Evolutionary conservation across 75 land plant species (phyloP), one percentile per base, ranked within the genome.

Genomic region (Pinus taeda): DNA sequence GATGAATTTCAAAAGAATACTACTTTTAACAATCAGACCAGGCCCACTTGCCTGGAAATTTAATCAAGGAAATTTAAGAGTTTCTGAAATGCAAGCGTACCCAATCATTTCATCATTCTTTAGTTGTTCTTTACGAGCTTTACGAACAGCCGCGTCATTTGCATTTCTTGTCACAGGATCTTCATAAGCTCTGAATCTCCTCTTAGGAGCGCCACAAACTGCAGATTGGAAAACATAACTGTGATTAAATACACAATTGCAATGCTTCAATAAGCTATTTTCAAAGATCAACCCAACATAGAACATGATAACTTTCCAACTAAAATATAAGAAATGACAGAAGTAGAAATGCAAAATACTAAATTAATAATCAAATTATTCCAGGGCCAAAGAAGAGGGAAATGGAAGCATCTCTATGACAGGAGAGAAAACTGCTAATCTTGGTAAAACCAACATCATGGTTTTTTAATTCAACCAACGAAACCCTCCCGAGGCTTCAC

Each of bases 201-300:
- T 79, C 75, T 96, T 96, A 3, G 98, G 95, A 24, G 99, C 99
- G 30, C 85, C 87, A 86, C 99, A 96, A 29, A 96, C 99, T 96
- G 78, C 78, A 81, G 24, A 20, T n/a, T 11, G 60, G 71, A 75
- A 59, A 3, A 70, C n/a, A 80, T 69, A 36, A 69, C 55, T 30
- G 17, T 39, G 24, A 65, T 69, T 69, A 62, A 24, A 22, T 39
- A 42, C 55, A 49, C 55, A 49, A 42, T 42, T 69, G 9, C 72
- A 42, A 17, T 6, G 37, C 42, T 65, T 65, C 39, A 33, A 33
- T 37, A 15, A 36, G 7, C 18, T 30, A 15, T 33, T 33, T 37
- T 33, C 22, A 14, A 36, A 33, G 15, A 15, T 29, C 33, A 14
- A 33, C 6, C 29, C 33, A 65, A 37, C 37, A 64, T 4, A 65